phyloP scores from a whole-genome alignment of 768 basidiomycete genomes.

The Podaxis sp. region DNA sequence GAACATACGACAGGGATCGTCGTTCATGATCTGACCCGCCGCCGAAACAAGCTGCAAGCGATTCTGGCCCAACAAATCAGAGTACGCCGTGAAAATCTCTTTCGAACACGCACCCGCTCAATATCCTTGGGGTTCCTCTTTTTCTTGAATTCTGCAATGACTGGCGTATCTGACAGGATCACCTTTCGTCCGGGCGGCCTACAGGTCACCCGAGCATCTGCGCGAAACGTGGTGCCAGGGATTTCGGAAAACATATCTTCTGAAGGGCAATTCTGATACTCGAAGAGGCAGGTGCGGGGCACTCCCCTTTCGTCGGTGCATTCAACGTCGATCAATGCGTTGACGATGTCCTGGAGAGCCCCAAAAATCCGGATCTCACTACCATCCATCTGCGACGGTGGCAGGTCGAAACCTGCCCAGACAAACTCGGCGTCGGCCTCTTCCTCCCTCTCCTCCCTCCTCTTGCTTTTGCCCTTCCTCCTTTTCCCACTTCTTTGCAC shows the following conservation, averaged over 20 bases:
- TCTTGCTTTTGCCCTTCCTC: no score
- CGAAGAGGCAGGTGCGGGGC: not conserved
- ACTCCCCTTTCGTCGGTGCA: not conserved
- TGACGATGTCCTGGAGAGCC: not conserved
- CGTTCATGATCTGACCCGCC: not conserved
- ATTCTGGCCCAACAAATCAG: not conserved
- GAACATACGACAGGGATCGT: not conserved
- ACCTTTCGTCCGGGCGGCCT: not conserved
- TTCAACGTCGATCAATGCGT: not conserved
- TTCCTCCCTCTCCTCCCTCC: no score
- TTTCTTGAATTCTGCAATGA: constrained; percentile 1
- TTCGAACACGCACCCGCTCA: not conserved
- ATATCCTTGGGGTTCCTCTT: no score
- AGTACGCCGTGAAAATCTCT: not conserved
- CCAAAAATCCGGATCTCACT: not conserved
- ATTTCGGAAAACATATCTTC: not conserved
- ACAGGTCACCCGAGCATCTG: not conserved
- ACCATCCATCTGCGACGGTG: no score
- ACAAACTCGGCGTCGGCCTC: no score
- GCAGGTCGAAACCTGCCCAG: no score
- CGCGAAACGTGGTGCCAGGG: not conserved
- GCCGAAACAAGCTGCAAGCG: not conserved
- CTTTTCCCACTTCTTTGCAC: no score
- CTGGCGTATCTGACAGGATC: not conserved
- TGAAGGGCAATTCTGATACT: not conserved